A percentile compares a stretch with the other conserved stretches of the same genome.
Conservation (phyloP, 2,329 filamentous ascomycete species). For the Hypoxylon sp. region DNA sequence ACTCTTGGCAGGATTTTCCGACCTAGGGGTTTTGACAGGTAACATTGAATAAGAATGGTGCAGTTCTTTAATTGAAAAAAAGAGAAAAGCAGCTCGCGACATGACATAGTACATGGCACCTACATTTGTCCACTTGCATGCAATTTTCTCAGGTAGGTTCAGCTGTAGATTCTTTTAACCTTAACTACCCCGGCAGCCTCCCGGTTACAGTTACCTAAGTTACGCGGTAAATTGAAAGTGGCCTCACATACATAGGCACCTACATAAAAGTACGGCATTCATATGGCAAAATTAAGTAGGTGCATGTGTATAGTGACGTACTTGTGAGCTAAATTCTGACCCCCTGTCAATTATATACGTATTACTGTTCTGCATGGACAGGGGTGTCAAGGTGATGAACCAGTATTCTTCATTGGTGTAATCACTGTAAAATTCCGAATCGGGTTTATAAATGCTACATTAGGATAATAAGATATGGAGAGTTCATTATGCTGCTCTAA, state of each 20-base stretch:
- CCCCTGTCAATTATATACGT: constrained; percentile 20
- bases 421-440: constrained; percentile 10
- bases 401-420: neutral
- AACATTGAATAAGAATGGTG: neutral
- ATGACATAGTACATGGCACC: neutral
- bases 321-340: constrained; percentile 11
- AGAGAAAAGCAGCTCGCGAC: neutral
- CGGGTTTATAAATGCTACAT: constrained; percentile 2
- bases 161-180: neutral
- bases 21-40: constrained; percentile 4
- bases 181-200: constrained; percentile 1
- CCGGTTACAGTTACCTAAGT: no score
- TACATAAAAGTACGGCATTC: no score
- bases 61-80: neutral
- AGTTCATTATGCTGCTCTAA: constrained; percentile 5
- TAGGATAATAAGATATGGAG: constrained; percentile 1
- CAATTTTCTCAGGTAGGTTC: neutral
- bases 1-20: constrained; percentile 24
- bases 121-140: neutral
- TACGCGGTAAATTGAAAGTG: constrained; percentile 4
- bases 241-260: neutral
- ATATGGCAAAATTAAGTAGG: no score
- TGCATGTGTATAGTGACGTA: constrained; percentile 27
- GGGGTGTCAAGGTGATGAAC: constrained; percentile 15
- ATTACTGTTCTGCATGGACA: constrained; percentile 28